Evolutionary conservation across 2,329 filamentous ascomycete genomes (phyloP).

Genomic region (Colletotrichum australisinense): DNA sequence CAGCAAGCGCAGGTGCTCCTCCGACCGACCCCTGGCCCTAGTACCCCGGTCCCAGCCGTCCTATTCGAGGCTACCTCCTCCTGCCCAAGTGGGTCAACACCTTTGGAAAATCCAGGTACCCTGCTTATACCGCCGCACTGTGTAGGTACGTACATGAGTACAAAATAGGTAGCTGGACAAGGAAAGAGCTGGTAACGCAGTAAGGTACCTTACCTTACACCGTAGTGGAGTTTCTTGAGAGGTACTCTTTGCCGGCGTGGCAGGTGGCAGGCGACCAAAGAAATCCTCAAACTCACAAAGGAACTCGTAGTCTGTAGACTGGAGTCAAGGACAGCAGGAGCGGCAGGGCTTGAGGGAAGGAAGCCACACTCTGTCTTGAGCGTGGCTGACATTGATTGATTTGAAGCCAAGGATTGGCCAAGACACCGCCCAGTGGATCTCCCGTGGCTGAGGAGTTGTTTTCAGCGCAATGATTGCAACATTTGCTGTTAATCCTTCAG

Average conservation of each 20-base stretch:
- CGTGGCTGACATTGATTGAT: constrained; percentile 7
- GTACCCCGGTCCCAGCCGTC: constrained; percentile 3
- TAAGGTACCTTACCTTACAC: too few species aligned
- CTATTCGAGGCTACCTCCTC: constrained; percentile 21
- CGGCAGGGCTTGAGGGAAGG: not conserved
- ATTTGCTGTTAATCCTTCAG: not conserved
- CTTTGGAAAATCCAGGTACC: too few species aligned
- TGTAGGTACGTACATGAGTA: too few species aligned
- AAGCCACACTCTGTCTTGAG: not conserved
- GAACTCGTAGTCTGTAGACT: not conserved
- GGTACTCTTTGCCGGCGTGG: not conserved
- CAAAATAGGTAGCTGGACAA: not conserved
- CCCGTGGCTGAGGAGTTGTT: constrained; percentile 1
- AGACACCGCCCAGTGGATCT: not conserved
- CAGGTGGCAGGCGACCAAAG: not conserved
- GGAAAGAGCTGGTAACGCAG: not conserved
- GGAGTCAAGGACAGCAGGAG: not conserved
- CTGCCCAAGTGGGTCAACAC: constrained; percentile 10
- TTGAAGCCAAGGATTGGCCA: constrained; percentile 7
- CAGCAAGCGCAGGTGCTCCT: constrained; percentile 3
- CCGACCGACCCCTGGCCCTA: not conserved
- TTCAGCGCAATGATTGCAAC: not conserved
- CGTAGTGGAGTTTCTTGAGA: not conserved
- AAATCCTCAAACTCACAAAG: not conserved
- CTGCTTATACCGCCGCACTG: too few species aligned